Percentiles rank a stretch among this genome's conserved stretches.
phyloP scores from a whole-genome alignment of 495 filamentous ascomycete species.

The Tuber calosporum region DNA sequence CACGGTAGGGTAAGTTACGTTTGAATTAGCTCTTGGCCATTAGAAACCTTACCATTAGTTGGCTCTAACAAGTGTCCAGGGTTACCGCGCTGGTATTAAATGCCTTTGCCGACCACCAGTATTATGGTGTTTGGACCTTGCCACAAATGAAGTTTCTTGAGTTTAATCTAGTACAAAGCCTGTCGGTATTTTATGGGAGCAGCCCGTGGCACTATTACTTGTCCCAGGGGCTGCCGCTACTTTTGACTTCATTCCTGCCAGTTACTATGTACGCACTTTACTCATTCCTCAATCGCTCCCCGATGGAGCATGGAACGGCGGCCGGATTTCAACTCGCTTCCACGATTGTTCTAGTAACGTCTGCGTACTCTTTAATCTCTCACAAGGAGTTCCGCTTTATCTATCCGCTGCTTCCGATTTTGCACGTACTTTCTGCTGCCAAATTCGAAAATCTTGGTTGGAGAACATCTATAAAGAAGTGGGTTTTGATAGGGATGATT shows the following conservation, averaged over 20 bases:
- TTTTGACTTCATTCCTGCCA: slow-evolving; percentile 76
- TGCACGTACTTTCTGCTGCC: slow-evolving; percentile 71
- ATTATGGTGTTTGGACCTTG: slow-evolving; percentile 83
- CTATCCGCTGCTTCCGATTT: slow-evolving; percentile 78
- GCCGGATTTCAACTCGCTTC: slow-evolving; percentile 53
- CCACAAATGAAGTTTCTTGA: slow-evolving; percentile 82
- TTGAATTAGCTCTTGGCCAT: background rate
- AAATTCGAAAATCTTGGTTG: slow-evolving; percentile 25
- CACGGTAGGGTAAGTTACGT: slow-evolving; percentile 38
- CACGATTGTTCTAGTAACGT: slow-evolving; percentile 54
- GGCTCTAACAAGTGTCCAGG: slow-evolving; percentile 17
- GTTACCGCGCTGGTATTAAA: slow-evolving; percentile 35
- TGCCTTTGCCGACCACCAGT: slow-evolving; percentile 63
- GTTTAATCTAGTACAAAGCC: slow-evolving; percentile 80
- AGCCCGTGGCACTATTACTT: slow-evolving; percentile 92
- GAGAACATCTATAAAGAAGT: slow-evolving; percentile 21
- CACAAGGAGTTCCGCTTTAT: slow-evolving; percentile 99
- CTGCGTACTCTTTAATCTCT: slow-evolving; percentile 65
- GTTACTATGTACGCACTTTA: slow-evolving; percentile 64
- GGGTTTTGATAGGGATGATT: slow-evolving; percentile 45
- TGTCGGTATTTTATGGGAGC: slow-evolving; percentile 86
- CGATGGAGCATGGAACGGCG: slow-evolving; percentile 15
- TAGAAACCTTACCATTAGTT: background rate
- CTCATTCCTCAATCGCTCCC: slow-evolving; percentile 38
- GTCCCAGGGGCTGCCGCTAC: slow-evolving; percentile 77